Evolutionary conservation across 2,329 filamentous ascomycete genomes (phyloP).

Genomic region (Laburnicola sp.): DNA sequence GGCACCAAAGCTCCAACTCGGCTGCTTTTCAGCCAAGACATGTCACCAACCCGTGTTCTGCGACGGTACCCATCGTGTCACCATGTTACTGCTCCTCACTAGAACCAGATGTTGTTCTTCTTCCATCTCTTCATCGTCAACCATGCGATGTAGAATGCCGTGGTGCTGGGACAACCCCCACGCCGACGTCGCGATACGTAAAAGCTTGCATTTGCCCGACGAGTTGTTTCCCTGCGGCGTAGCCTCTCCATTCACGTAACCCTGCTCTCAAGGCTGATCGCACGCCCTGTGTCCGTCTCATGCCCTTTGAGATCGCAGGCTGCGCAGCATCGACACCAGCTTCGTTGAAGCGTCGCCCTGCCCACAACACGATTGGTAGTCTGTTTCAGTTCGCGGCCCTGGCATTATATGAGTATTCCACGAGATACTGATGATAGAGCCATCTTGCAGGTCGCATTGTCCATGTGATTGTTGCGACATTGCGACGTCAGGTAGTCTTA

Average conservation of each 20-base stretch:
- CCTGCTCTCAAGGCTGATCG: neutral
- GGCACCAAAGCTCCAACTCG: no score
- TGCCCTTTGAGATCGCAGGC: neutral
- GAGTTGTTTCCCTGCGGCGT: no score
- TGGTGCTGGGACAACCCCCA: neutral
- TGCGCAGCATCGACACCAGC: neutral
- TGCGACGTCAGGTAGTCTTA: neutral
- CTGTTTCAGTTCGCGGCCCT: neutral
- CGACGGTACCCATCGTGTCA: no score
- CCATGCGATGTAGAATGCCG: neutral
- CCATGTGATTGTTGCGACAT: neutral
- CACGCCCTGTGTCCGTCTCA: neutral
- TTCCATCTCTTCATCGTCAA: no score
- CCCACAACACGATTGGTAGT: neutral
- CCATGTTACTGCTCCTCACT: no score
- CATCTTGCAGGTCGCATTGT: no score
- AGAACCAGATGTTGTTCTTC: no score
- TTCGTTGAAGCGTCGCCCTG: neutral
- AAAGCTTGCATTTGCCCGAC: no score
- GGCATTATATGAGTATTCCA: neutral
- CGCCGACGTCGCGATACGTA: neutral
- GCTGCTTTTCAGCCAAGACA: no score
- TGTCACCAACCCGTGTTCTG: no score
- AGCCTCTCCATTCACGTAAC: constrained; percentile 5
- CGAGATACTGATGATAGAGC: neutral